Percentiles rank a stretch among this genome's conserved stretches.
phyloP scores from a whole-genome alignment of 108 stramenopile genomes.

The Bacterosira constricta region DNA sequence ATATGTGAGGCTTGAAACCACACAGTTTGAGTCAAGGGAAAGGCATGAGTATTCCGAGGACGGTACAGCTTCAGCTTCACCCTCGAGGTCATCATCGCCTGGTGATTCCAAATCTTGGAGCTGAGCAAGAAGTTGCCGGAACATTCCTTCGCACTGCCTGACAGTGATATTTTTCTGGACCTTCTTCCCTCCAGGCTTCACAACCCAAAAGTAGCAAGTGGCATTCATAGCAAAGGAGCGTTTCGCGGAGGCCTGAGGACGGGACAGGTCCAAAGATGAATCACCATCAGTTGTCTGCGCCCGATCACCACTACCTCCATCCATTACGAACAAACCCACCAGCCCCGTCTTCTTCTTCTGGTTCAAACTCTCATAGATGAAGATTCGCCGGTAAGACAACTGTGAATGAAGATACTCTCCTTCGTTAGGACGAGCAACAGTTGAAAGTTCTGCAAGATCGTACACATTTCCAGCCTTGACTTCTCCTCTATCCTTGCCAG shows the following conservation, averaged over 20 bases:
- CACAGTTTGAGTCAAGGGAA: conserved; percentile 51
- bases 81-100: conserved; percentile 49
- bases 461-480: conserved; percentile 56
- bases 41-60: conserved; percentile 74
- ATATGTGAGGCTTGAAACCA: conserved; percentile 60
- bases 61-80: conserved; percentile 40
- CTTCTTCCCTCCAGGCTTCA: conserved; percentile 74
- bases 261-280: conserved; percentile 43
- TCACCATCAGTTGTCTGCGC: conserved; percentile 7
- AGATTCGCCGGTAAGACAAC: conserved; percentile 76
- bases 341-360: conserved; percentile 71
- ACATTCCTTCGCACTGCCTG: conserved; percentile 72
- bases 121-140: conserved; percentile 63
- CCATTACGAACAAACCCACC: conserved; percentile 72
- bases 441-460: conserved; percentile 60
- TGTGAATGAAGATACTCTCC: conserved; percentile 68
- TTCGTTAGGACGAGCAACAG: conserved; percentile 61
- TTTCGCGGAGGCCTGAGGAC: conserved; percentile 41
- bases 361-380: conserved; percentile 78
- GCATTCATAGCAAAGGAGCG: conserved; percentile 56
- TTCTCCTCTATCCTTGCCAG: conserved; percentile 24
- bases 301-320: conserved; percentile 56
- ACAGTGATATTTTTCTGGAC: conserved; percentile 60
- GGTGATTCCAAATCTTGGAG: conserved; percentile 54
- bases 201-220: conserved; percentile 76